These are phyloP conservation scores for Corylus americana DNA, from an alignment of 306 rosid genomes.

Conservation along the genomic window DNA sequence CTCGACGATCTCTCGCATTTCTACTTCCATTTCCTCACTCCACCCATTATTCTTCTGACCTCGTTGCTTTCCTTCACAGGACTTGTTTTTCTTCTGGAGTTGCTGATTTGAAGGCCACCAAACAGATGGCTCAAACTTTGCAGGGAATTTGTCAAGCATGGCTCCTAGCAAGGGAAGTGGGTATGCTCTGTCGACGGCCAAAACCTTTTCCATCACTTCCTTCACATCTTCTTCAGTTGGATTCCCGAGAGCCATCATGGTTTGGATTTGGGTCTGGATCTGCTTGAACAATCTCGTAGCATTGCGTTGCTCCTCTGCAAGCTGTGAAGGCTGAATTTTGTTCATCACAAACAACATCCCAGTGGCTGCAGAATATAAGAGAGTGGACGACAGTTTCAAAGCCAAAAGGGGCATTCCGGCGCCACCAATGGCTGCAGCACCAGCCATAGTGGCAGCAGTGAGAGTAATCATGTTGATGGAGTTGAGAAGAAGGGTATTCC, in stretches of 20 bases:
- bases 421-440: constrained; percentile 33
- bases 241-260: constrained; percentile 28
- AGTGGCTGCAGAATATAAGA: constrained; percentile 62
- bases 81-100: not conserved
- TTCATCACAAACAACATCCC: constrained; percentile 60
- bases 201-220: constrained; percentile 45
- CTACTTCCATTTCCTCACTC: constrained; percentile 54
- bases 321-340: constrained; percentile 86
- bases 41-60: constrained; percentile 44
- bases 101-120: constrained; percentile 70
- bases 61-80: not conserved
- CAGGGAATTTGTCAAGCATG: constrained; percentile 76
- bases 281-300: constrained; percentile 63
- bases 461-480: constrained; percentile 82
- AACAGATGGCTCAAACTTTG: constrained; percentile 55
- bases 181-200: constrained; percentile 72
- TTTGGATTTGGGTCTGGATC: constrained; percentile 47
- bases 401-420: constrained; percentile 39
- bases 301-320: constrained; percentile 79
- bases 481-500: constrained; percentile 63
- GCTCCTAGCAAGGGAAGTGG: constrained; percentile 80
- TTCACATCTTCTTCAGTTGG: constrained; percentile 47
- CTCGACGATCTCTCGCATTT: constrained; percentile 55
- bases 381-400: constrained; percentile 55
- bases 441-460: constrained; percentile 62